Conservation (phyloP, 192 early-diverging fungal genomes). For the Coemansia sp. region DNA sequence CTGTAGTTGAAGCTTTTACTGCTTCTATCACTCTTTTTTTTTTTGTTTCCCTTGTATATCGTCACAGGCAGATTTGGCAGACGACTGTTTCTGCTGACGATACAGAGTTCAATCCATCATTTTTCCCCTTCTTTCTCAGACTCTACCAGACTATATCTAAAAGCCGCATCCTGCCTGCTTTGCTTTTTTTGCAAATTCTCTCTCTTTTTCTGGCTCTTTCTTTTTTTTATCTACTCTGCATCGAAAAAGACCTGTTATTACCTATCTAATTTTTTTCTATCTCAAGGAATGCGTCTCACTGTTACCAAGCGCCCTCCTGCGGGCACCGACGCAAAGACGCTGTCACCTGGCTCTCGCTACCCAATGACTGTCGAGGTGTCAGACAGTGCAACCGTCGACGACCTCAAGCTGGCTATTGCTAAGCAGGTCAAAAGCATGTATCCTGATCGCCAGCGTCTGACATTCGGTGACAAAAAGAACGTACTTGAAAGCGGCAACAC, state of each 20-base stretch:
- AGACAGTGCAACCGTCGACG: slow-evolving; percentile 62
- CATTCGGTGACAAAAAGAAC: slow-evolving; percentile 62
- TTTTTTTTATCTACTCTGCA: slow-evolving; percentile 4
- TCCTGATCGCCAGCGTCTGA: slow-evolving; percentile 82
- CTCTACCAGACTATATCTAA: no score
- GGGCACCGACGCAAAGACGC: neutral
- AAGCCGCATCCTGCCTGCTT: no score
- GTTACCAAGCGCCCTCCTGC: slow-evolving; percentile 34
- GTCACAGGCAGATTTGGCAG: no score
- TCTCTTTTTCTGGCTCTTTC: no score
- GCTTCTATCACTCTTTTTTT: no score
- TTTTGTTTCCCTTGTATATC: no score
- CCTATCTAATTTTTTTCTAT: neutral
- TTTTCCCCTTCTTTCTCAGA: no score
- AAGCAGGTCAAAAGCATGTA: slow-evolving; percentile 55
- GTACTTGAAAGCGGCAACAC: slow-evolving; percentile 56
- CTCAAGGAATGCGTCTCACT: slow-evolving; percentile 30
- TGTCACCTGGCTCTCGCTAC: slow-evolving; percentile 16
- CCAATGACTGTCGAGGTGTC: slow-evolving; percentile 63
- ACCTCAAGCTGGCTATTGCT: slow-evolving; percentile 69
- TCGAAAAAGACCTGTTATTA: neutral
- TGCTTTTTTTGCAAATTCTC: no score
- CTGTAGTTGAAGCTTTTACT: no score
- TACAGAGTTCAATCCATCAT: no score
- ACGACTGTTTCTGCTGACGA: no score